These are phyloP conservation scores for Stylosanthes scabra DNA, from an alignment of 331 rosid genomes.

Conservation along the genomic window DNA sequence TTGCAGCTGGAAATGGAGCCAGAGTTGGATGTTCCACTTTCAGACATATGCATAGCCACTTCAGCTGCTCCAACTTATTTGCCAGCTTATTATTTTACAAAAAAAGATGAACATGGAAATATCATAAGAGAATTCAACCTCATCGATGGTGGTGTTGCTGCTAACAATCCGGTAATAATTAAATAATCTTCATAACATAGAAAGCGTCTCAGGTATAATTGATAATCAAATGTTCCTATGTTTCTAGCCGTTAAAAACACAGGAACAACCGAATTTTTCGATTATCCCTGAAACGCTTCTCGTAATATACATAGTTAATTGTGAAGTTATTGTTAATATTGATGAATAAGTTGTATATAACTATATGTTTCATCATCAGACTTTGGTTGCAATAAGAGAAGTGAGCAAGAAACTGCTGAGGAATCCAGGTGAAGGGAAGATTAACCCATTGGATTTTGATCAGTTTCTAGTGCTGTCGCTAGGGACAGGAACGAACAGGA, in stretches of 20 bases:
- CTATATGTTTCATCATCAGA: constrained; percentile 23
- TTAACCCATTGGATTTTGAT: constrained; percentile 34
- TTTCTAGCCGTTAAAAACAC: too few species aligned
- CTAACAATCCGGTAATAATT: constrained; percentile 60
- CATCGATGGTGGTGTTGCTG: constrained; percentile 61
- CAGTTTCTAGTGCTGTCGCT: constrained; percentile 58
- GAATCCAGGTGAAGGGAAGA: constrained; percentile 13
- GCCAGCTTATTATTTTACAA: constrained; percentile 56
- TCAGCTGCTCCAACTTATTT: constrained; percentile 68
- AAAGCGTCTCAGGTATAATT: too few species aligned
- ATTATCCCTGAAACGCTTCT: too few species aligned
- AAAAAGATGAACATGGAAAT: constrained; percentile 35
- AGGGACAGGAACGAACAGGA: constrained; percentile 59
- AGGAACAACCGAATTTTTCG: too few species aligned
- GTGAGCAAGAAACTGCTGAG: constrained; percentile 40
- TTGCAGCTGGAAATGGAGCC: constrained; percentile 35
- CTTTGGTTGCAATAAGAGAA: constrained; percentile 60
- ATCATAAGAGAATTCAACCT: constrained; percentile 50
- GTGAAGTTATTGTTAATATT: too few species aligned
- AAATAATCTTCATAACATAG: too few species aligned
- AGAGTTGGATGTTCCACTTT: constrained; percentile 48
- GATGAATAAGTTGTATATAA: too few species aligned
- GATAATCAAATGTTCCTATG: too few species aligned
- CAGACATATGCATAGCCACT: constrained; percentile 64
- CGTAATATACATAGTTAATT: too few species aligned